These are phyloP conservation scores for Xylaria acuta DNA, from an alignment of 495 filamentous ascomycete species.

Conservation along the genomic window DNA sequence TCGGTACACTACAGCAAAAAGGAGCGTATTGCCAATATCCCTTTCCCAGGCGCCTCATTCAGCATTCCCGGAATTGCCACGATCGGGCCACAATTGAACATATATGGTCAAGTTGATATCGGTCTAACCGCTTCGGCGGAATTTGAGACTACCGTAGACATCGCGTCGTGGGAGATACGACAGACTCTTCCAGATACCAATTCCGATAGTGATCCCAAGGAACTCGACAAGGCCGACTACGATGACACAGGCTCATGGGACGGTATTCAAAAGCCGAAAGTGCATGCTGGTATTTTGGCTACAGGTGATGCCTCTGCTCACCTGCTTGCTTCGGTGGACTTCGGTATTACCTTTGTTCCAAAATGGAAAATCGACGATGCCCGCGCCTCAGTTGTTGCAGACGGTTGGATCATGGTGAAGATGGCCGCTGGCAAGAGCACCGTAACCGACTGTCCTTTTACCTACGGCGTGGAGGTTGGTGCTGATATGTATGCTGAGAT, in stretches of 20 bases:
- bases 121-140: slow-evolving; percentile 6
- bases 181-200: background rate
- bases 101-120: slow-evolving; percentile 36
- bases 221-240: slow-evolving; percentile 28
- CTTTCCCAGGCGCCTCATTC: slow-evolving; percentile 38
- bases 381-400: slow-evolving; percentile 33
- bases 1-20: slow-evolving; percentile 21
- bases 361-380: slow-evolving; percentile 31
- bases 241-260: slow-evolving; percentile 22
- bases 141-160: background rate
- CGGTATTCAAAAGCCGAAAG: slow-evolving; percentile 15
- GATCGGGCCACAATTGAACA: slow-evolving; percentile 42
- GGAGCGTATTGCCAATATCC: slow-evolving; percentile 18
- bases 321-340: slow-evolving; percentile 35
- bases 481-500: slow-evolving; percentile 31
- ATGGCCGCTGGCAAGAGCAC: slow-evolving; percentile 11
- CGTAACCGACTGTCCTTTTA: slow-evolving; percentile 34
- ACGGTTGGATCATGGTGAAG: slow-evolving; percentile 32
- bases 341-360: slow-evolving; percentile 39
- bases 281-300: slow-evolving; percentile 17
- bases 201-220: background rate
- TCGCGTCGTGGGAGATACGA: slow-evolving; percentile 22
- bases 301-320: slow-evolving; percentile 30
- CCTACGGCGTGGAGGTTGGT: slow-evolving; percentile 39
- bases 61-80: slow-evolving; percentile 44